Conservation (phyloP, 768 basidiomycete species). For the Tulasnella sp. region DNA sequence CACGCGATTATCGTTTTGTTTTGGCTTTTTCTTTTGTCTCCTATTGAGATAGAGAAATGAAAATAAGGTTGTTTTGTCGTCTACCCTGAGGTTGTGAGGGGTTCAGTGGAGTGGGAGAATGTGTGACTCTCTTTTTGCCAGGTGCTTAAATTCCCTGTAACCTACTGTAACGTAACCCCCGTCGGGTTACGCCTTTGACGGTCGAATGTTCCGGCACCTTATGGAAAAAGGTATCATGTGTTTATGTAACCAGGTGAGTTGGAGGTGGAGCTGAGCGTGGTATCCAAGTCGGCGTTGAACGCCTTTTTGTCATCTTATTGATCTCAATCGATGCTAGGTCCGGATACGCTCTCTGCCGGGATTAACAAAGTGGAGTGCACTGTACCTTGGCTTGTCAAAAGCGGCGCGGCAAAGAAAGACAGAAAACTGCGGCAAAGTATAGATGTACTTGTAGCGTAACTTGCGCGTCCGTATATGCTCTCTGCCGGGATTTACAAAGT, state of each 20-base stretch:
- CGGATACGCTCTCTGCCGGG: background rate
- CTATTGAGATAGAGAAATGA: background rate
- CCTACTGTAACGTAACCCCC: too few species aligned
- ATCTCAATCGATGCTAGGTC: too few species aligned
- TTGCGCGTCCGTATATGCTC: too few species aligned
- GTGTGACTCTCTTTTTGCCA: background rate
- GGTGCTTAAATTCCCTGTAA: too few species aligned
- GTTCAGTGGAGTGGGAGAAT: background rate
- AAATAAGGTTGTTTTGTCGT: background rate
- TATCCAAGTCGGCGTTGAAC: background rate
- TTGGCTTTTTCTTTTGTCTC: too few species aligned
- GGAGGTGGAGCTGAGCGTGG: background rate
- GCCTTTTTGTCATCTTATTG: background rate
- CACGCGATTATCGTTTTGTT: background rate
- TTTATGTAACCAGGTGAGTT: background rate
- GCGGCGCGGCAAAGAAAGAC: background rate
- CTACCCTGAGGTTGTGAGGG: background rate
- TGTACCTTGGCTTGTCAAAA: too few species aligned
- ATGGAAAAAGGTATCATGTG: background rate
- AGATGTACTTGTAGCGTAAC: too few species aligned
- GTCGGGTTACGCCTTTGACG: background rate
- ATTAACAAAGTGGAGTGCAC: background rate
- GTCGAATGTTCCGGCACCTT: background rate
- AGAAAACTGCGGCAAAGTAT: background rate
- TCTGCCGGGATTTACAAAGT: too few species aligned